A percentile compares a stretch with the other conserved stretches of the same genome.
Conservation (phyloP, 78 protist species). For the Polysphondylium violaceum region DNA sequence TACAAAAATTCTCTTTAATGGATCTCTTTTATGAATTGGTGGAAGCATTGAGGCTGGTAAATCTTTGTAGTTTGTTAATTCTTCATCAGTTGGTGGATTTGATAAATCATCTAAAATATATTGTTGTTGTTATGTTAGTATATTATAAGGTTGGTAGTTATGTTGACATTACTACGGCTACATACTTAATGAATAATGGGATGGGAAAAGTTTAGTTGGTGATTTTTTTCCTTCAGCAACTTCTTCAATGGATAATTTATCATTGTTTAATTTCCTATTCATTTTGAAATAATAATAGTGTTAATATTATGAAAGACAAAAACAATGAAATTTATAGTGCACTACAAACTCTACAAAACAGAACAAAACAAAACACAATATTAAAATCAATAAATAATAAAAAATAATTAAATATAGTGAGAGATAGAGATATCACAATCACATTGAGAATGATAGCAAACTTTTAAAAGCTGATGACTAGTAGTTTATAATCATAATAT, state of each 20-base stretch:
- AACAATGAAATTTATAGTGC: no score
- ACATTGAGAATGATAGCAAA: no score
- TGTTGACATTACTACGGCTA: neutral
- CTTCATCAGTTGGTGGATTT: constrained; percentile 84
- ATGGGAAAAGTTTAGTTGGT: constrained; percentile 36
- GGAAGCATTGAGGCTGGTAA: constrained; percentile 65
- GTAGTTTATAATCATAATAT: no score
- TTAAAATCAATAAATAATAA: no score
- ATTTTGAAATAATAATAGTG: neutral
- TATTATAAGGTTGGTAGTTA: neutral
- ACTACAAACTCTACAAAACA: neutral
- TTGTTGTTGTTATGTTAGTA: no score
- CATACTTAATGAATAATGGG: neutral
- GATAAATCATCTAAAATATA: constrained; percentile 69
- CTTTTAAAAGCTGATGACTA: no score
- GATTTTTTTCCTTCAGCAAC: constrained; percentile 22
- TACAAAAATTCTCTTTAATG: constrained; percentile 77
- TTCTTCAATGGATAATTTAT: neutral
- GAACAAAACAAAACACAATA: neutral
- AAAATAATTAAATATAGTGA: no score
- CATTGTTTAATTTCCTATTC: neutral
- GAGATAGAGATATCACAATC: no score
- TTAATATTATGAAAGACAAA: neutral
- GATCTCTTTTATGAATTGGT: constrained; percentile 78
- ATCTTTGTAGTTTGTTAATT: constrained; percentile 62